A percentile compares a stretch with the other conserved stretches of the same genome.
phyloP scores from a whole-genome alignment of 768 basidiomycete genomes.

The Russula sp. region DNA sequence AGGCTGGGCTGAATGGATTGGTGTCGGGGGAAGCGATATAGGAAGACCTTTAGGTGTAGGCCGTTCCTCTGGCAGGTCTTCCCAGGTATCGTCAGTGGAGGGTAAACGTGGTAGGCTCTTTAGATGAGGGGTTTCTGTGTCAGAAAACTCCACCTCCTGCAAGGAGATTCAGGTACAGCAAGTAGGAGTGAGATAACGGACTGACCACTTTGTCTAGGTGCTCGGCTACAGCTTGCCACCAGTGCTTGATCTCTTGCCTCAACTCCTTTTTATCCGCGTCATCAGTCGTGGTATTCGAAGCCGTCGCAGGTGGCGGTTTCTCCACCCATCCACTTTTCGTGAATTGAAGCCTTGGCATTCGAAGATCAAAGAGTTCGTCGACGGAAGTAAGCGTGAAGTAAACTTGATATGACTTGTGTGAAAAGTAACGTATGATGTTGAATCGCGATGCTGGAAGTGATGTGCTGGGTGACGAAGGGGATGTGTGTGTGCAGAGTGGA shows the following conservation, averaged over 20 bases:
- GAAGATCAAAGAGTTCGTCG: constrained; percentile 54
- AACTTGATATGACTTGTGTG: constrained; percentile 31
- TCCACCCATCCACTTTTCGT: constrained; percentile 26
- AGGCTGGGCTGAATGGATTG: constrained; percentile 19
- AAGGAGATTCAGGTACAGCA: not conserved
- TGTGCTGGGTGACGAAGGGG: constrained; percentile 18
- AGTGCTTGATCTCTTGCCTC: constrained; percentile 52
- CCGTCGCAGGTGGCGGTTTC: constrained; percentile 7
- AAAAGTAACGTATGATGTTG: constrained; percentile 38
- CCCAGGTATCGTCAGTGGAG: constrained; percentile 46
- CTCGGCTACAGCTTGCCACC: constrained; percentile 60
- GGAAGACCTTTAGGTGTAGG: constrained; percentile 5
- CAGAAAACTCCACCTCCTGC: constrained; percentile 39
- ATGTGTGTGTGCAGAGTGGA: constrained; percentile 16
- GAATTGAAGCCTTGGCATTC: constrained; percentile 55
- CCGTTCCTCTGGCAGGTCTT: constrained; percentile 26
- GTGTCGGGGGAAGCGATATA: constrained; percentile 23
- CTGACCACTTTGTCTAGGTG: constrained; percentile 55
- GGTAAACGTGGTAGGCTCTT: constrained; percentile 57
- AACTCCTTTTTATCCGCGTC: constrained; percentile 41
- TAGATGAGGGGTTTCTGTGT: constrained; percentile 23
- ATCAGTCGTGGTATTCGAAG: constrained; percentile 3
- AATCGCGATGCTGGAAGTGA: constrained; percentile 28
- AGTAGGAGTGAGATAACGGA: not conserved
- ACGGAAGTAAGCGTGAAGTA: constrained; percentile 40